Percentiles rank a stretch among this genome's conserved stretches.
Conservation (phyloP, 1,284 basidiomycete genomes). For the Puccinia hordei region DNA sequence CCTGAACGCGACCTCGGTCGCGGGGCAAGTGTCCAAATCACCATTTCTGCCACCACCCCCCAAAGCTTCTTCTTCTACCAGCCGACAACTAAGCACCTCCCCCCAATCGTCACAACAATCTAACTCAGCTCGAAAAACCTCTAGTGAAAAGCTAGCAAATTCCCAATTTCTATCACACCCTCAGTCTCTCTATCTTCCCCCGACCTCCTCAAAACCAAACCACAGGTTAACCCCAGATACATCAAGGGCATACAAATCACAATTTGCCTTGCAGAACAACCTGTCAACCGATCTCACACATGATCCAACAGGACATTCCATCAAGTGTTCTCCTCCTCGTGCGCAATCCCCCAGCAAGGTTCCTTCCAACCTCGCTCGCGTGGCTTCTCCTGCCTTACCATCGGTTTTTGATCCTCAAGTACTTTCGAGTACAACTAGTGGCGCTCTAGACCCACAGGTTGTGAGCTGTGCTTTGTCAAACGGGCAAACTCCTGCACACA, state of each 20-base stretch:
- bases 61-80: constrained; percentile 23
- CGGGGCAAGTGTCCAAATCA: background rate
- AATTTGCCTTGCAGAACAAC: background rate
- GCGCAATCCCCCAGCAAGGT: constrained; percentile 8
- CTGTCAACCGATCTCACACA: constrained; percentile 17
- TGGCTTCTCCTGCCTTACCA: too few species aligned
- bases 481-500: background rate
- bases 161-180: background rate
- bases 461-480: too few species aligned
- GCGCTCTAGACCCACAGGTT: too few species aligned
- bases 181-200: constrained; percentile 9
- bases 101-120: constrained; percentile 23
- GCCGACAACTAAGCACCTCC: background rate
- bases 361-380: background rate
- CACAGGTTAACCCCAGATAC: constrained; percentile 10
- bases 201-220: constrained; percentile 1
- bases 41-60: constrained; percentile 14
- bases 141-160: constrained; percentile 4
- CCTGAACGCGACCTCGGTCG: constrained; percentile 22
- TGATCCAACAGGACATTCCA: constrained; percentile 7
- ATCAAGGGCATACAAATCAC: constrained; percentile 1
- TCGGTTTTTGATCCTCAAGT: too few species aligned
- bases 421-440: too few species aligned
- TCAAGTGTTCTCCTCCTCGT: constrained; percentile 14
- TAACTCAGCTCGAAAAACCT: constrained; percentile 17